A percentile compares a stretch with the other conserved stretches of the same genome.
phyloP scores from a whole-genome alignment of 768 basidiomycete species.

The Galerina marginata region DNA sequence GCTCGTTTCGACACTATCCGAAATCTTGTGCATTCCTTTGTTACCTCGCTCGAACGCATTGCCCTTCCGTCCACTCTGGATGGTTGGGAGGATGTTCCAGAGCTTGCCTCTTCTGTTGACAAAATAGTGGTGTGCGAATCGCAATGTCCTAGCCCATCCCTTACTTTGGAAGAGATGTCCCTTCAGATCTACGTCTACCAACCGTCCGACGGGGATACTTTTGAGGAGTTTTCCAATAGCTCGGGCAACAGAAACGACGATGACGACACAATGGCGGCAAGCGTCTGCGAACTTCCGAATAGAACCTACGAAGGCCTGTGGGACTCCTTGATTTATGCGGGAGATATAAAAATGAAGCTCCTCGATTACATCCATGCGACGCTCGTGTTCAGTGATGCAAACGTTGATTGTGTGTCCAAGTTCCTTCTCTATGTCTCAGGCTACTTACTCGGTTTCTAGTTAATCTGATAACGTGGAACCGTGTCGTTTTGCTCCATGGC shows the following conservation, averaged over 20 bases:
- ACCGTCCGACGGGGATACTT: conserved; percentile 66
- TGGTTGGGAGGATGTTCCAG: conserved; percentile 81
- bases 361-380: conserved; percentile 96
- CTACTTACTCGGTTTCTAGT: conserved; percentile 44
- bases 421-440: conserved; percentile 4
- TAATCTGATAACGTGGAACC: conserved; percentile 95
- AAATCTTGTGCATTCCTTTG: conserved; percentile 60
- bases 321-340: conserved; percentile 87
- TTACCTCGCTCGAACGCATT: conserved; percentile 66
- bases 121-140: conserved; percentile 76
- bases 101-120: conserved; percentile 78
- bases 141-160: conserved; percentile 56
- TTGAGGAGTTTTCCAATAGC: conserved; percentile 75
- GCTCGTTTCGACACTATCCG: conserved; percentile 80
- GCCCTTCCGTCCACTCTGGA: conserved; percentile 71
- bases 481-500: conserved; percentile 92
- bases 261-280: conserved; percentile 85
- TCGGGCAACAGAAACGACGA: conserved; percentile 62
- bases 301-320: conserved; percentile 88
- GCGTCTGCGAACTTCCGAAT: conserved; percentile 87
- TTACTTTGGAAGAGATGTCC: conserved; percentile 60
- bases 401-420: conserved; percentile 72
- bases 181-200: conserved; percentile 92
- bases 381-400: conserved; percentile 87
- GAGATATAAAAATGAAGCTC: conserved; percentile 84